Percentiles rank a stretch among this genome's conserved stretches.
Conservation (phyloP, 169 alveolate genomes). For the Plasmodium relictum region DNA sequence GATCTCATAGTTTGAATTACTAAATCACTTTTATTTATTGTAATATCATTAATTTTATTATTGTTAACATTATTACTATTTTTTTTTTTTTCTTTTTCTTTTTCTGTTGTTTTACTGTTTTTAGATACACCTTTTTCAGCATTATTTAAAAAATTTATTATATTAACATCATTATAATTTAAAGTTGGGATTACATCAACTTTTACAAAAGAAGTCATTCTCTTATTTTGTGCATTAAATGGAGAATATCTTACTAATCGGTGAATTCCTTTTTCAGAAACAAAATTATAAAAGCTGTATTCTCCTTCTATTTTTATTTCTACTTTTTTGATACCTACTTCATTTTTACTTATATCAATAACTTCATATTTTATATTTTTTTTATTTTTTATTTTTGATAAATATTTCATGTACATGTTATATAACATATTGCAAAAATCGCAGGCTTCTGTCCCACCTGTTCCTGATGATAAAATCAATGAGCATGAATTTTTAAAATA, state of each 20-base stretch:
- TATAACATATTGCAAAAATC: constrained; percentile 84
- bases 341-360: constrained; percentile 79
- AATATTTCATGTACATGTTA: constrained; percentile 84
- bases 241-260: constrained; percentile 84
- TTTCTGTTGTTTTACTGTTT: background rate
- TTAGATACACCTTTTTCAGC: constrained; percentile 9
- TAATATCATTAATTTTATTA: constrained; percentile 60
- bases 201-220: constrained; percentile 84
- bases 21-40: constrained; percentile 88
- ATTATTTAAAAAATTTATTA: constrained; percentile 65
- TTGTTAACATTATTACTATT: constrained; percentile 28
- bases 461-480: constrained; percentile 78
- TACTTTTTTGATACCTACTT: constrained; percentile 81
- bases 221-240: constrained; percentile 79
- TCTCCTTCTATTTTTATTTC: constrained; percentile 84
- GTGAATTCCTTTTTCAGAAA: constrained; percentile 86
- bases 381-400: constrained; percentile 72
- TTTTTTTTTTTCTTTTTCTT: background rate
- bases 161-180: constrained; percentile 80
- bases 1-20: constrained; percentile 93
- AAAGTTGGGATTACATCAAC: constrained; percentile 86
- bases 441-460: constrained; percentile 87
- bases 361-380: constrained; percentile 75
- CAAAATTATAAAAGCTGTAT: constrained; percentile 83
- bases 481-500: constrained; percentile 75